Evolutionary conservation across 176 grass and related monocot species (phyloP).

Genomic region (Phyllostachys edulis): DNA sequence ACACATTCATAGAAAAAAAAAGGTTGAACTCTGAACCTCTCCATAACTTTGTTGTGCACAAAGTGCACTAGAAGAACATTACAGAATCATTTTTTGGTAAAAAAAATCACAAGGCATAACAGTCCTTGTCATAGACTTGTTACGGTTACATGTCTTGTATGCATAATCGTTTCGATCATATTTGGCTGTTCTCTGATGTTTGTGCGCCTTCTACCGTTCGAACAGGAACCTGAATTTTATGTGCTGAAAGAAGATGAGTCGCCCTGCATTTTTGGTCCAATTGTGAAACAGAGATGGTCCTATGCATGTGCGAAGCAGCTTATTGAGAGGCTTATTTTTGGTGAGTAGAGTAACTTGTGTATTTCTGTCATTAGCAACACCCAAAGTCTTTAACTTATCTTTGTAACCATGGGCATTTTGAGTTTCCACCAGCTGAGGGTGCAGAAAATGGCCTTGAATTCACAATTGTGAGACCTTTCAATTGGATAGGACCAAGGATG

Average conservation of each 20-base stretch:
- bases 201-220: neutral
- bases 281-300: constrained; percentile 92
- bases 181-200: constrained; percentile 21
- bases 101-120: neutral
- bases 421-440: constrained; percentile 67
- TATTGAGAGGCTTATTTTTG: constrained; percentile 96
- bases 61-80: neutral
- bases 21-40: neutral
- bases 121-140: neutral
- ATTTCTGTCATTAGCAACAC: neutral
- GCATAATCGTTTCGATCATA: neutral
- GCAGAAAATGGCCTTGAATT: constrained; percentile 87
- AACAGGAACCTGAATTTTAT: constrained; percentile 85
- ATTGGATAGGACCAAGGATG: constrained; percentile 99
- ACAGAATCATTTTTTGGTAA: neutral
- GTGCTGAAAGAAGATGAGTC: constrained; percentile 93
- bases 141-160: no score
- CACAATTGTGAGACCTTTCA: constrained; percentile 96
- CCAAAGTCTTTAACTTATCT: neutral
- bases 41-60: neutral
- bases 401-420: constrained; percentile 21
- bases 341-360: constrained; percentile 29
- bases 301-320: constrained; percentile 97
- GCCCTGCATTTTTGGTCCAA: constrained; percentile 88
- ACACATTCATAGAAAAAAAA: neutral